A percentile compares a stretch with the other conserved stretches of the same genome.
Evolutionary conservation across 805 yeast genomes (phyloP).

Genomic region (Limtongia smithiae): DNA sequence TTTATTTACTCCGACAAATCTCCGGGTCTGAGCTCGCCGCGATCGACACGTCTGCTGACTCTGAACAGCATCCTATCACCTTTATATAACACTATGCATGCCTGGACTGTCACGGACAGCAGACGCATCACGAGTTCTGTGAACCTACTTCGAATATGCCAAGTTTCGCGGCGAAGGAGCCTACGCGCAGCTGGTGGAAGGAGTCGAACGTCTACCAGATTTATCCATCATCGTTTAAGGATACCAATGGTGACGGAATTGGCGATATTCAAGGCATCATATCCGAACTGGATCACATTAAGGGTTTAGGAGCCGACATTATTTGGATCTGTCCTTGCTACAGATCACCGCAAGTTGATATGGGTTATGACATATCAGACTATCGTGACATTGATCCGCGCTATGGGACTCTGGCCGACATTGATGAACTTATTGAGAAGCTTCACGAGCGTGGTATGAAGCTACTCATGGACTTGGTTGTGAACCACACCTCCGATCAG

Average conservation of each 20-base stretch:
- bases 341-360: constrained; percentile 58
- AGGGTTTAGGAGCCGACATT: constrained; percentile 49
- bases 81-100: too few species aligned
- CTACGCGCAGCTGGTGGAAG: too few species aligned
- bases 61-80: too few species aligned
- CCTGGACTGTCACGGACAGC: too few species aligned
- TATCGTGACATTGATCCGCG: constrained; percentile 48
- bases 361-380: constrained; percentile 62
- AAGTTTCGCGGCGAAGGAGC: too few species aligned
- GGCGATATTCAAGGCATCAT: constrained; percentile 56
- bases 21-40: too few species aligned
- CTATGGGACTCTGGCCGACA: constrained; percentile 2
- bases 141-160: too few species aligned
- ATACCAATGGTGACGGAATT: constrained; percentile 56
- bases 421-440: constrained; percentile 46
- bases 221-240: constrained; percentile 61
- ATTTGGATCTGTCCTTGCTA: constrained; percentile 59
- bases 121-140: too few species aligned
- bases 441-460: constrained; percentile 51
- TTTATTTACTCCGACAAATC: too few species aligned
- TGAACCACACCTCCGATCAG: constrained; percentile 52
- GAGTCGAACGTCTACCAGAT: constrained; percentile 50
- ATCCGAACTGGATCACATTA: constrained; percentile 51
- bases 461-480: constrained; percentile 53
- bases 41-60: too few species aligned